Evolutionary conservation across 129 eudicot species (phyloP).

Genomic region (Lactuca sativa): DNA sequence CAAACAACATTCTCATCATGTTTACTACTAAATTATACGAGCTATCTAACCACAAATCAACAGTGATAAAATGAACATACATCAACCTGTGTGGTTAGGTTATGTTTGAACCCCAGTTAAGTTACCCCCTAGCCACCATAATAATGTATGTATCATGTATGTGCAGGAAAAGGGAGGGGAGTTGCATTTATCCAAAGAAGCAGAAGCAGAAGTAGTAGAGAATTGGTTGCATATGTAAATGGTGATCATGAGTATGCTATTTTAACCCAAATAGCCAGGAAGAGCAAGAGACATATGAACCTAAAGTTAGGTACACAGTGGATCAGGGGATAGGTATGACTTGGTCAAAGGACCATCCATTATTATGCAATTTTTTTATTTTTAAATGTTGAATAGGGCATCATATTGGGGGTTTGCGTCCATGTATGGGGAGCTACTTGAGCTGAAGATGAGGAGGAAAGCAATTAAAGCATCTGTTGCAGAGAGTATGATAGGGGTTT

Average conservation of each 20-base stretch:
- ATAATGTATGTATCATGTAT: no score
- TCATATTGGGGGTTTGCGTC: slow-evolving; percentile 63
- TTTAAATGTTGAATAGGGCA: slow-evolving; percentile 35
- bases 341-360: no score
- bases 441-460: slow-evolving; percentile 38
- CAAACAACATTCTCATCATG: no score
- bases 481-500: slow-evolving; percentile 27
- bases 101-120: no score
- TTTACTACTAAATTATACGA: no score
- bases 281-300: slow-evolving; percentile 24
- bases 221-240: slow-evolving; percentile 59
- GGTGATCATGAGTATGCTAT: slow-evolving; percentile 65
- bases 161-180: slow-evolving; percentile 76
- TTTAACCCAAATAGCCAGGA: slow-evolving; percentile 43
- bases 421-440: slow-evolving; percentile 77
- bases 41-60: no score
- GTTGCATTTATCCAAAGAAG: slow-evolving; percentile 52
- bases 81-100: no score
- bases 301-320: slow-evolving; percentile 22
- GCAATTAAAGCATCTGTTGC: slow-evolving; percentile 18
- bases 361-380: background rate
- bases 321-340: slow-evolving; percentile 63
- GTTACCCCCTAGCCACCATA: no score
- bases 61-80: no score
- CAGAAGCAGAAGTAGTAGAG: background rate